A percentile compares a stretch with the other conserved stretches of the same genome.
Evolutionary conservation across 2,329 filamentous ascomycete genomes (phyloP).

Genomic region (Alternaria conjuncta): DNA sequence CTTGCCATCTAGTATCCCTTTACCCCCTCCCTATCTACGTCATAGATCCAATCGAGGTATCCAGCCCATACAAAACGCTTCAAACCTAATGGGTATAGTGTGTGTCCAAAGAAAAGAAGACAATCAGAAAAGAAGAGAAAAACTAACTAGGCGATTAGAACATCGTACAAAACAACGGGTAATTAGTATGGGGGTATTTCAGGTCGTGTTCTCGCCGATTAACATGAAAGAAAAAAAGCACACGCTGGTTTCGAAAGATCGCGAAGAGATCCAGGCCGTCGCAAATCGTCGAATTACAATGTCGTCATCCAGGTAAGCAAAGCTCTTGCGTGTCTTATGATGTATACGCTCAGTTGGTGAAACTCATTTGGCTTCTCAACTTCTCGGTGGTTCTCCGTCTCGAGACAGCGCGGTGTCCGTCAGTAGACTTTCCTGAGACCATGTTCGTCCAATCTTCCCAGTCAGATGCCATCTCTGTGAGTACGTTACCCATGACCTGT

Average conservation of each 20-base stretch:
- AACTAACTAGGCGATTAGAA: background rate
- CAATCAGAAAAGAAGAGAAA: background rate
- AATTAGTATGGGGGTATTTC: background rate
- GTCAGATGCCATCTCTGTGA: conserved; percentile 92
- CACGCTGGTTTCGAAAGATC: background rate
- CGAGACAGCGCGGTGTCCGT: conserved; percentile 18
- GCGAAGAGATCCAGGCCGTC: background rate
- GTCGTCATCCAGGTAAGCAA: background rate
- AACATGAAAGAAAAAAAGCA: background rate
- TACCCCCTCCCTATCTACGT: background rate
- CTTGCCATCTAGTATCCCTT: background rate
- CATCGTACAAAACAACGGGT: background rate
- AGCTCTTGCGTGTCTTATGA: background rate
- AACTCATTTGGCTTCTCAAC: conserved; percentile 19
- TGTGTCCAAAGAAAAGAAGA: background rate
- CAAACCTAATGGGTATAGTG: background rate
- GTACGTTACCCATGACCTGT: conserved; percentile 87
- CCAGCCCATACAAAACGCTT: background rate
- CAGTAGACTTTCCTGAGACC: conserved; percentile 17
- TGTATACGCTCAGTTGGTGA: conserved; percentile 2
- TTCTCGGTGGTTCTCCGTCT: conserved; percentile 25
- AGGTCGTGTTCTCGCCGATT: background rate
- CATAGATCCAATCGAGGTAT: background rate
- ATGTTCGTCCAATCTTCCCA: conserved; percentile 64
- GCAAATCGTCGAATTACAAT: background rate